A percentile compares a stretch with the other conserved stretches of the same genome.
These are phyloP conservation scores for Apophysomyces trapeziformis DNA, from an alignment of 371 early-diverging fungal genomes.

Conservation along the genomic window DNA sequence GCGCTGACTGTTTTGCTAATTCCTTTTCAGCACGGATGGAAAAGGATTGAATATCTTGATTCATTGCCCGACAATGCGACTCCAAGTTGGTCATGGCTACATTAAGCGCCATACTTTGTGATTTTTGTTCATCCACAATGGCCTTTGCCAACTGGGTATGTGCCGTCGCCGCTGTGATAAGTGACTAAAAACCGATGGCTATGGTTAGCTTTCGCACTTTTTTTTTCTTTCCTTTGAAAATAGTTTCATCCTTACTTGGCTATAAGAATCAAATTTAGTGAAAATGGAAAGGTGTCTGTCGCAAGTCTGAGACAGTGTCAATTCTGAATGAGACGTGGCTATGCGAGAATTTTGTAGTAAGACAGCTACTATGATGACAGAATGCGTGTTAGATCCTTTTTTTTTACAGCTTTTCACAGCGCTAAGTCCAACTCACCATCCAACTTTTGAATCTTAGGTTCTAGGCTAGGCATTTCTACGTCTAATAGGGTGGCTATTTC, in stretches of 20 bases:
- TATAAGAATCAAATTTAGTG: slow-evolving; percentile 34
- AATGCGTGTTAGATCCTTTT: not conserved
- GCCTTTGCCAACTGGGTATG: slow-evolving; percentile 52
- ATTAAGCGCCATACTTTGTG: slow-evolving; percentile 61
- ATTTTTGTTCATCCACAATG: slow-evolving; percentile 55
- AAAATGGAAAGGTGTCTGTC: slow-evolving; percentile 30
- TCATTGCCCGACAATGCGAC: slow-evolving; percentile 42
- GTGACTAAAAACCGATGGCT: slow-evolving; percentile 21
- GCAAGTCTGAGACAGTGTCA: slow-evolving; percentile 20
- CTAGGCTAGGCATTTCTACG: slow-evolving; percentile 41
- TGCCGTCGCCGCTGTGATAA: slow-evolving; percentile 32
- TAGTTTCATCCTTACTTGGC: slow-evolving; percentile 25
- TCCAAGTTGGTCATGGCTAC: slow-evolving; percentile 66
- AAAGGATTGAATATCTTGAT: slow-evolving; percentile 22
- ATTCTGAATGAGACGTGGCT: slow-evolving; percentile 7
- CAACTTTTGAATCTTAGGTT: slow-evolving; percentile 34
- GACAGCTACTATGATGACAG: slow-evolving; percentile 12
- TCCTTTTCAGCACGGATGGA: slow-evolving; percentile 28
- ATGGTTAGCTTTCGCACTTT: slow-evolving; percentile 5
- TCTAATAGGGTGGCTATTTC: slow-evolving; percentile 36
- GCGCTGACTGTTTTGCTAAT: slow-evolving; percentile 20
- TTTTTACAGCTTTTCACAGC: not conserved
- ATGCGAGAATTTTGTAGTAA: slow-evolving; percentile 8
- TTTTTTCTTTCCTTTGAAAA: too few species aligned
- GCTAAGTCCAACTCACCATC: slow-evolving; percentile 23